Base-by-base conservation (phyloP, 2,329 filamentous ascomycete genomes). In the Helminthosporium solani region DNA sequence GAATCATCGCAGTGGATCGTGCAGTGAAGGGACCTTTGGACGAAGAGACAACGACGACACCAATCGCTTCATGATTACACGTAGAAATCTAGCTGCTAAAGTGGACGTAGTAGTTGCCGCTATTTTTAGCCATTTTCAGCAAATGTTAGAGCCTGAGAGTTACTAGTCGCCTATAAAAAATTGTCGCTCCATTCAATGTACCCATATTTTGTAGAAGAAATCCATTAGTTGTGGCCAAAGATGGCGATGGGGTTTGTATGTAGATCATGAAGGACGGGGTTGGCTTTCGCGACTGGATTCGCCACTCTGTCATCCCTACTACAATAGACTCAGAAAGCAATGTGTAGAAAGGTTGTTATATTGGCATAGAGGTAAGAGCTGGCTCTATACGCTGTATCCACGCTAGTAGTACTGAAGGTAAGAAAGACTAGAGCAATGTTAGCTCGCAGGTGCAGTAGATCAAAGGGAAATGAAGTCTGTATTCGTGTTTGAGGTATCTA, bases 141-240 rank as follows among this genome's bases (percentile, higher is more conserved):
- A 40, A 64, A 60, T 4, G 61, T 61, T 0, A 60, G 60, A 2
- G 61, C 61, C 61, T 60, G 63, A 3, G 60, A 60, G 27, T 62
- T 58, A 9, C 61, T 60, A 1, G 47, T 50, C 0, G 61, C 61
- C 61, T 60, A 64, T 3, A 60, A 60, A 0, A 64, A 60, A 36
- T 62, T 63, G 7, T 58, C 61, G 35, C 50, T 53, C 61, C 61
- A 64, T 27, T 56, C 56, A 12, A 53, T 42, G 33, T 57, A 60
- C 14, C 60, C 61, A 28, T 64, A 58, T 2, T 57, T 64, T 2
- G 61, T 64, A 3, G 59, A 50, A 37, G 61, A 63, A 33, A 64
- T 62, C 44, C 60, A 64, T 42, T 64, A 62, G 7, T 46, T 54
- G 2, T 54, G 15, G 27, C 52, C 56, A 19, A 60, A 63, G 7